These are phyloP conservation scores for Lignosus rhinocerotis DNA, from an alignment of 1,284 basidiomycete genomes.

Conservation along the genomic window DNA sequence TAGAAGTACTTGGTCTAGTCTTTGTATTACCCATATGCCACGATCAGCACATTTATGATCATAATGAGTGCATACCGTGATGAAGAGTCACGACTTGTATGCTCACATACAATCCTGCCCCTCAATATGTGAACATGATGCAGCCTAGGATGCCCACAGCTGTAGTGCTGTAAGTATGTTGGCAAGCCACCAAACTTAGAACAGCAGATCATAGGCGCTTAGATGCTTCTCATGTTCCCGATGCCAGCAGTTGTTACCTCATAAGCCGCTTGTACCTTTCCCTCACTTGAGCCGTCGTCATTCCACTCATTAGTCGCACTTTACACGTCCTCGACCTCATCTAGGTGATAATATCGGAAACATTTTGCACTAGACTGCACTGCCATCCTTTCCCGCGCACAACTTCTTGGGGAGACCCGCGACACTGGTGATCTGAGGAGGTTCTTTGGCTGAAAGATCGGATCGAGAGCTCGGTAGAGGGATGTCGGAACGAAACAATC, in stretches of 20 bases:
- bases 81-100: not conserved
- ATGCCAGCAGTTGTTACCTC: not conserved
- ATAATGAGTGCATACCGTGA: not conserved
- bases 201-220: not conserved
- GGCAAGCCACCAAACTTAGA: no score
- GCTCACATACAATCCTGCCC: not conserved
- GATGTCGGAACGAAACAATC: slow-evolving; percentile 15
- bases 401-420: not conserved
- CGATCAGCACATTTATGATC: no score
- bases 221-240: not conserved
- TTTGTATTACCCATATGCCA: no score
- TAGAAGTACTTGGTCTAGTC: no score
- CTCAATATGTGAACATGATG: not conserved
- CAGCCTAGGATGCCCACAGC: no score
- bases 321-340: not conserved
- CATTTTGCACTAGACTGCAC: slow-evolving; percentile 7
- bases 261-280: not conserved
- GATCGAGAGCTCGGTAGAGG: not conserved
- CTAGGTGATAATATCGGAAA: slow-evolving; percentile 3
- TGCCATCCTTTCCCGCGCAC: not conserved
- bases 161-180: no score
- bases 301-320: slow-evolving; percentile 11
- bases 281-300: slow-evolving; percentile 3
- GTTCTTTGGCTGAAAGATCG: not conserved
- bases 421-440: not conserved